Evolutionary conservation across 306 rosid genomes (phyloP).

Genomic region (Lathyrus aphaca): DNA sequence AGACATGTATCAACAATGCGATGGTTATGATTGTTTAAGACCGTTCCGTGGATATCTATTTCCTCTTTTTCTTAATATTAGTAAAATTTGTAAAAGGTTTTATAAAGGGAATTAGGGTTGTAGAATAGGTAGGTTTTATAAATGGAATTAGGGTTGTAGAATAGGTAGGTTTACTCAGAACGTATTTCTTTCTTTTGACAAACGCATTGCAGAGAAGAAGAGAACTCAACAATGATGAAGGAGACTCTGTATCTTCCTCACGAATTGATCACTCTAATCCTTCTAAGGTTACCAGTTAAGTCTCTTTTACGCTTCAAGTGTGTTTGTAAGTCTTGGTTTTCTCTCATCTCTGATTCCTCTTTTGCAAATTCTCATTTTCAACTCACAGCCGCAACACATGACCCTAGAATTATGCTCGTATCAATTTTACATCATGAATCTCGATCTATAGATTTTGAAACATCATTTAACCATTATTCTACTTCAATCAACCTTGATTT

Average conservation of each 20-base stretch:
- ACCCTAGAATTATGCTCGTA: background rate
- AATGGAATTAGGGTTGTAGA: no score
- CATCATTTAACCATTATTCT: background rate
- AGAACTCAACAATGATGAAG: no score
- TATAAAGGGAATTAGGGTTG: no score
- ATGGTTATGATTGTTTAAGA: no score
- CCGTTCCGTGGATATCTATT: no score
- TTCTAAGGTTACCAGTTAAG: background rate
- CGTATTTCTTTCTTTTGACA: no score
- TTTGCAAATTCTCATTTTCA: background rate
- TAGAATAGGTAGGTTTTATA: no score
- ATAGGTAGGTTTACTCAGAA: no score
- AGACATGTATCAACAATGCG: no score
- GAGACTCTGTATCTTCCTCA: background rate
- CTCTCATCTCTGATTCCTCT: background rate
- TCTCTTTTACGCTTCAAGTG: background rate
- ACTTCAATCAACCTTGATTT: background rate
- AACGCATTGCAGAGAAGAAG: no score
- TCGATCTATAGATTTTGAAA: background rate
- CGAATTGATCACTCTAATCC: constrained; percentile 8
- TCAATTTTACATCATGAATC: background rate
- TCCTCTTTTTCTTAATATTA: no score
- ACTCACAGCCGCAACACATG: background rate
- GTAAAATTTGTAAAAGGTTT: no score
- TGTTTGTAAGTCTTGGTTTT: background rate